These are phyloP conservation scores for Erigeron canadensis DNA, from an alignment of 129 eudicot genomes.

Conservation along the genomic window DNA sequence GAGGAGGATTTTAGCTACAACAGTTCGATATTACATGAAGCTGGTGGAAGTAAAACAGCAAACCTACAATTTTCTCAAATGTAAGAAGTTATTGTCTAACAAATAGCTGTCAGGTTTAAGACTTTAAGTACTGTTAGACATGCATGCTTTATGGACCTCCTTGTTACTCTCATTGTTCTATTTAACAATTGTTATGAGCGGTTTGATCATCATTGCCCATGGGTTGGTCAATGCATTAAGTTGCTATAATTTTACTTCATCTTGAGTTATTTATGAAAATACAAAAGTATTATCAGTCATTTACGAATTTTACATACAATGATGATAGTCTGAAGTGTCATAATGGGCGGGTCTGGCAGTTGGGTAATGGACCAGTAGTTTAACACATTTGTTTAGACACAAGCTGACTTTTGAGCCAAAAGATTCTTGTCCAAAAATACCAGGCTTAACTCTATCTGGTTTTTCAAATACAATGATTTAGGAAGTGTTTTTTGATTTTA, in stretches of 20 bases:
- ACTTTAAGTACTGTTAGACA: constrained; percentile 91
- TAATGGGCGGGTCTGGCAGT: too few species aligned
- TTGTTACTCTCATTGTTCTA: constrained; percentile 91
- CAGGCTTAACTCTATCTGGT: not conserved
- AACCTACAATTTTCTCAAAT: constrained; percentile 43
- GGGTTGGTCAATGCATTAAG: constrained; percentile 98
- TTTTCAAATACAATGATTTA: too few species aligned
- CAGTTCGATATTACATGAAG: constrained; percentile 45
- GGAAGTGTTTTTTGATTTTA: not conserved
- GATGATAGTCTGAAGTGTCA: not conserved
- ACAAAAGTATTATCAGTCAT: not conserved
- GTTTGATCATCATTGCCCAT: constrained; percentile 95
- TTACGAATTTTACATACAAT: not conserved
- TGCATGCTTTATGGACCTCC: constrained; percentile 98
- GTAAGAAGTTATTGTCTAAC: too few species aligned
- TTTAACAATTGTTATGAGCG: constrained; percentile 89
- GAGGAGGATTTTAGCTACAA: constrained; percentile 65
- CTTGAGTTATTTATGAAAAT: not conserved
- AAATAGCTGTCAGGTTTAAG: constrained; percentile 63
- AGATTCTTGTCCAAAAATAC: too few species aligned
- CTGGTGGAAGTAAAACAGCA: constrained; percentile 67
- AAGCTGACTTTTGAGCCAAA: not conserved
- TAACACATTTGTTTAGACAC: too few species aligned
- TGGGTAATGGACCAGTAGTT: too few species aligned
- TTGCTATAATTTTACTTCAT: constrained; percentile 41